Evolutionary conservation across 768 basidiomycete genomes (phyloP), one percentile per base, ranked within the genome.

Genomic region (Mycena vulgaris): DNA sequence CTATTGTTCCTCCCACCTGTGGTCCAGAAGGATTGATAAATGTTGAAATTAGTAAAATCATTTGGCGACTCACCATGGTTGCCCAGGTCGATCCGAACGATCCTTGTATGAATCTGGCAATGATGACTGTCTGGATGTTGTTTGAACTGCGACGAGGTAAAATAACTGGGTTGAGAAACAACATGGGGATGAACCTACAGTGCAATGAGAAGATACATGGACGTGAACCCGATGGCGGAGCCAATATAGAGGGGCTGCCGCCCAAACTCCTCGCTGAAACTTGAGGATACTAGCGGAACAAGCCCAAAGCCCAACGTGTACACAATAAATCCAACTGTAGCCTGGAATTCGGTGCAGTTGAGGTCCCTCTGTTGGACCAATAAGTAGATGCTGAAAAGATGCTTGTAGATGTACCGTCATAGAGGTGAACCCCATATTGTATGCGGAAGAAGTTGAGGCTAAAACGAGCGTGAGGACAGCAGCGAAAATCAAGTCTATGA

Each of bases 181-280:
- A n/a, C 19, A 45, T 21, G 30, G 25, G 42, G n/a, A 19, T 71
- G 76, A 21, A 57, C 86, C 73, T 73, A 87, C 86, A 84, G 62
- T 37, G 81, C 85, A 30, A 86, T 79, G 76, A 83, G 83, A 66
- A 91, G 70, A 73, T 87, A 90, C 81, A 86, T 88, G 27, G 85
- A 70, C 28, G 85, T 73, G 72, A 90, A 90, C 13, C 87, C 83
- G 30, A 87, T 73, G 14, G 79, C 79, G 2, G 89, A 89, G 35
- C 78, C 81, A 21, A 90, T 75, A 70, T 92, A 93, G 2, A 93
- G 68, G 1, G 88, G 89, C 57, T 87, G 86, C 47, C 92, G 80
- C 16, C 92, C 92, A 65, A 92, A 89, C 74, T 93, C 92, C 75
- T 93, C 92, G 75, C 91, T 92, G 70, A 93, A 87, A 0, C 92